Evolutionary conservation across 306 rosid genomes (phyloP).

Genomic region (Cicer arietinum): DNA sequence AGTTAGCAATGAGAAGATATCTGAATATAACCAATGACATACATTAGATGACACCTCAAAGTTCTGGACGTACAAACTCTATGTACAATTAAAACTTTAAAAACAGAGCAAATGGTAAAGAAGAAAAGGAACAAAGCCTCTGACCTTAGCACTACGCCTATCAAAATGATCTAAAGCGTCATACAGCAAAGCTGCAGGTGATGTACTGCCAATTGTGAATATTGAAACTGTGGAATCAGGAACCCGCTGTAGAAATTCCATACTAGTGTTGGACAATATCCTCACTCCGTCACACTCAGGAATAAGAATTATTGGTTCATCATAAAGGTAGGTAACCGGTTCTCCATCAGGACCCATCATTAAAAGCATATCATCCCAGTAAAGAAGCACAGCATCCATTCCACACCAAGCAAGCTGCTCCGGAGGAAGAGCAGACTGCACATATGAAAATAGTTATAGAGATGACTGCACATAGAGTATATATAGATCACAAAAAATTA

Average conservation of each 20-base stretch:
- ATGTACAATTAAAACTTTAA: slow-evolving; percentile 7
- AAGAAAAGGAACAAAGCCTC: slow-evolving; percentile 34
- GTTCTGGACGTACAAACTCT: slow-evolving; percentile 20
- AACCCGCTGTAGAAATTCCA: slow-evolving; percentile 94
- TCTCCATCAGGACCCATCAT: slow-evolving; percentile 99
- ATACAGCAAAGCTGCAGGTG: slow-evolving; percentile 91
- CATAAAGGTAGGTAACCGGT: slow-evolving; percentile 84
- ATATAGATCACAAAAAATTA: slow-evolving; percentile 9
- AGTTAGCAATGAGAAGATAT: slow-evolving; percentile 29
- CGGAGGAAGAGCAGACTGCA: slow-evolving; percentile 94
- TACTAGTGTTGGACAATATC: slow-evolving; percentile 81
- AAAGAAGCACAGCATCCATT: slow-evolving; percentile 93
- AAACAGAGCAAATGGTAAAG: slow-evolving; percentile 10
- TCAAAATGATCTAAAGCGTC: slow-evolving; percentile 99
- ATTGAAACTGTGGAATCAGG: slow-evolving; percentile 95
- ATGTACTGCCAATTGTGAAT: slow-evolving; percentile 94
- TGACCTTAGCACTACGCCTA: slow-evolving; percentile 96
- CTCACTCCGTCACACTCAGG: slow-evolving; percentile 99
- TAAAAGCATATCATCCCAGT: slow-evolving; percentile 95
- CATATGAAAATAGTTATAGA: slow-evolving; percentile 43
- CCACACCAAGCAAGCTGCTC: slow-evolving; percentile 96
- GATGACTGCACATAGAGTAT: not conserved
- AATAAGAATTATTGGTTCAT: slow-evolving; percentile 82
- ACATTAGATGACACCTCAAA: slow-evolving; percentile 32
- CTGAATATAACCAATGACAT: slow-evolving; percentile 1